Conservation (phyloP, 2,329 filamentous ascomycete genomes). For the Diaporthe destruens region DNA sequence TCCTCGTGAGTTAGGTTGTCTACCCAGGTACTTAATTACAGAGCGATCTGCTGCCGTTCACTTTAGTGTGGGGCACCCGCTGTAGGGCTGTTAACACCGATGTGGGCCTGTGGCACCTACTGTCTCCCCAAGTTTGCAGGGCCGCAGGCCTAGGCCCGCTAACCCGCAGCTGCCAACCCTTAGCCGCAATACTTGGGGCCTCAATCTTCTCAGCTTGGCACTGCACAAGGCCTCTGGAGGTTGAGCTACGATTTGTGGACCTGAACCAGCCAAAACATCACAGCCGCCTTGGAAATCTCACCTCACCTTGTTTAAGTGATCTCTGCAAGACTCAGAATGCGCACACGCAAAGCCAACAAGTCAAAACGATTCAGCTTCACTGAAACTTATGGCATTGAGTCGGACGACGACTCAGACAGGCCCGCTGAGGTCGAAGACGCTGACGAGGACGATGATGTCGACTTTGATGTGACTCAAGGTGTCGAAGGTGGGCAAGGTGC, state of each 20-base stretch:
- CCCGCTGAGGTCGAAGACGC: neutral
- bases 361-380: slow-evolving; percentile 38
- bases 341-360: slow-evolving; percentile 41
- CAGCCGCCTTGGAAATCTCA: neutral
- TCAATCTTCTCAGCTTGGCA: slow-evolving; percentile 1
- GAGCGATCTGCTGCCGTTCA: neutral
- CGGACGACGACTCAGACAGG: slow-evolving; percentile 34
- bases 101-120: neutral
- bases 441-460: slow-evolving; percentile 34
- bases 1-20: too few species aligned
- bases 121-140: neutral
- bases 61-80: neutral
- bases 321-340: slow-evolving; percentile 19
- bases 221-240: neutral
- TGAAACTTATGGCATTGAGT: slow-evolving; percentile 31
- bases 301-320: neutral
- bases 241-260: slow-evolving; percentile 7
- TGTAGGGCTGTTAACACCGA: too few species aligned
- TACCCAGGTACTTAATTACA: too few species aligned
- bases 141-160: neutral
- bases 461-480: slow-evolving; percentile 20
- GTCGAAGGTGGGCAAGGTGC: slow-evolving; percentile 18
- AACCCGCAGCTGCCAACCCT: neutral
- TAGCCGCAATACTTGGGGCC: neutral
- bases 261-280: neutral